phyloP scores from a whole-genome alignment of 164 flowering plant species.

The Platanus orientalis region DNA sequence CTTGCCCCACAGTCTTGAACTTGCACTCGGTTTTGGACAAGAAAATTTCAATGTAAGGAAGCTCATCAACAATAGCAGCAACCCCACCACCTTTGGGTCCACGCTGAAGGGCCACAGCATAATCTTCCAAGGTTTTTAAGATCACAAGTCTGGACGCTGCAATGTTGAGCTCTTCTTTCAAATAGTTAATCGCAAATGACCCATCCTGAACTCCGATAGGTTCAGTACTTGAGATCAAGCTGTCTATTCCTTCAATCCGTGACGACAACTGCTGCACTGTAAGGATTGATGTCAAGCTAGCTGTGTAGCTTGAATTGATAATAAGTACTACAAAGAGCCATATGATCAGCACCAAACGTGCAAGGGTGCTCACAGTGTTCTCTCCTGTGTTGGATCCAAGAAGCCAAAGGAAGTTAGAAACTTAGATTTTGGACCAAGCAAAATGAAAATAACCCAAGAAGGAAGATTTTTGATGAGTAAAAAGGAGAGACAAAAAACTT shows the following conservation, averaged over 20 bases:
- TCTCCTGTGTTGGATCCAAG: conserved; percentile 51
- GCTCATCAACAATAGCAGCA: conserved; percentile 90
- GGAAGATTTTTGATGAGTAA: neutral
- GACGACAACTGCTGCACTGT: conserved; percentile 85
- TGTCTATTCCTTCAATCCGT: conserved; percentile 67
- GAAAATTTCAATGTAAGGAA: conserved; percentile 76
- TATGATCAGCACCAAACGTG: conserved; percentile 69
- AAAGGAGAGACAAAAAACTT: too few relatives aligned
- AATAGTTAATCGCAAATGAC: conserved; percentile 70
- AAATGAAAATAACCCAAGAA: neutral
- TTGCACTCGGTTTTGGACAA: conserved; percentile 47
- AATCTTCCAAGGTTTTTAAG: conserved; percentile 43
- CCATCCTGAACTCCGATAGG: conserved; percentile 84
- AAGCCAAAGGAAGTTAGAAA: neutral
- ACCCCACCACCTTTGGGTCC: conserved; percentile 77
- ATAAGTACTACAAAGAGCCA: conserved; percentile 93
- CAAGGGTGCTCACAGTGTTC: conserved; percentile 78
- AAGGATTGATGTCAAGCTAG: conserved; percentile 94
- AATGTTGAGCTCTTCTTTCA: conserved; percentile 63
- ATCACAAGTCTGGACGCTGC: conserved; percentile 51
- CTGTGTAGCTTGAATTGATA: conserved; percentile 94
- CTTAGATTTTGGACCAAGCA: neutral
- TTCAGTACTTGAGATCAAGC: conserved; percentile 54
- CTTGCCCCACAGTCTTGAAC: conserved; percentile 70
- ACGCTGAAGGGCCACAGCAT: conserved; percentile 40